phyloP scores from a whole-genome alignment of 1,139 yeast genomes.

The Yamadazyma atmosphaerica region DNA sequence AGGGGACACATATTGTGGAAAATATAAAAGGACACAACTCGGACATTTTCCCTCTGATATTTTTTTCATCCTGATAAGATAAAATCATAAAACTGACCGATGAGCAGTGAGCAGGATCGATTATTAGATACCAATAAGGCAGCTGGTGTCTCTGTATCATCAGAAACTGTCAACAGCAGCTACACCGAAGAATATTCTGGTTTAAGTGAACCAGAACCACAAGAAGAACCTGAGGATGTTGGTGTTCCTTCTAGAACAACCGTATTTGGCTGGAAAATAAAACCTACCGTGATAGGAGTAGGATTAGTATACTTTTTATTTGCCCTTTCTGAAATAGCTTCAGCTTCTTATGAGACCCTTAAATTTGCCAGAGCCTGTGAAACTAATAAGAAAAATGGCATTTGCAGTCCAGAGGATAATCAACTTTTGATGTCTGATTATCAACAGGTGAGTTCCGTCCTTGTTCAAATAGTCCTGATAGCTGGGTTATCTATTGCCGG shows the following conservation, averaged over 20 bases:
- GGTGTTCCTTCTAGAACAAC: no score
- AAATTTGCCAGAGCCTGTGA: slow-evolving; percentile 11
- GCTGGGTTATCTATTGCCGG: slow-evolving; percentile 49
- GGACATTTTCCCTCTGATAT: no score
- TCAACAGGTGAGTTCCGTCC: slow-evolving; percentile 21
- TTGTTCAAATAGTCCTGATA: slow-evolving; percentile 25
- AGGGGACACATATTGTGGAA: no score
- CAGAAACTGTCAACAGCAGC: no score
- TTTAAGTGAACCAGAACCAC: neutral
- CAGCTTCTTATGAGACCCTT: slow-evolving; percentile 6
- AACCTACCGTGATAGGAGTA: slow-evolving; percentile 6
- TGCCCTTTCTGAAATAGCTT: slow-evolving; percentile 3
- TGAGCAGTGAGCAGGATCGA: no score
- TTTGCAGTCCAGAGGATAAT: slow-evolving; percentile 29
- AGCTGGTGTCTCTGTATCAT: no score
- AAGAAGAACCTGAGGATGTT: neutral
- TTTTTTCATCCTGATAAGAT: no score
- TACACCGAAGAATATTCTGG: neutral
- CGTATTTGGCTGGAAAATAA: neutral
- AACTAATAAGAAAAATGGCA: slow-evolving; percentile 9
- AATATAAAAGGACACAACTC: no score
- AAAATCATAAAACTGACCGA: no score
- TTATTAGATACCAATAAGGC: no score
- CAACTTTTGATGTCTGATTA: slow-evolving; percentile 33
- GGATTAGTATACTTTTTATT: slow-evolving; percentile 2